A percentile compares a stretch with the other conserved stretches of the same genome.
These are phyloP conservation scores for Knufia fluminis DNA, from an alignment of 2,329 filamentous ascomycete genomes.

Conservation along the genomic window DNA sequence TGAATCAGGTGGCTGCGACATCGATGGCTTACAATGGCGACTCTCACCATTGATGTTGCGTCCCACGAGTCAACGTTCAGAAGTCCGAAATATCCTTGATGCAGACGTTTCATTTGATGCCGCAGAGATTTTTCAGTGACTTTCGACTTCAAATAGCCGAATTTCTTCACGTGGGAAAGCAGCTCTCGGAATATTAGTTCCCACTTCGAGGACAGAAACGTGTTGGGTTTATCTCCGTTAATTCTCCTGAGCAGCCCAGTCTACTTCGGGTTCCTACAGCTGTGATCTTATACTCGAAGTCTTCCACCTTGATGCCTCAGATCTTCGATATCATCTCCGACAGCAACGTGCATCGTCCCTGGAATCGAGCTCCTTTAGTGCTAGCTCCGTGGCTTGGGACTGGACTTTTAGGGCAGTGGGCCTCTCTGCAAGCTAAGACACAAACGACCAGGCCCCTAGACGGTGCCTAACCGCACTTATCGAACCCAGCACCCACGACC, in stretches of 20 bases:
- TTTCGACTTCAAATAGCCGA: constrained; percentile 1
- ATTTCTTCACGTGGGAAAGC: constrained; percentile 3
- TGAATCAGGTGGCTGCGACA: neutral
- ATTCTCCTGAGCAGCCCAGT: constrained; percentile 1
- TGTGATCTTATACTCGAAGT: neutral
- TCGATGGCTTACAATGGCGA: neutral
- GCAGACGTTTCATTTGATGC: constrained; percentile 7
- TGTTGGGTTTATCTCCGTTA: neutral
- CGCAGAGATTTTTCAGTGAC: constrained; percentile 3
- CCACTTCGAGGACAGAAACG: neutral
- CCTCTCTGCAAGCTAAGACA: constrained; percentile 2
- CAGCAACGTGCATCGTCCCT: neutral
- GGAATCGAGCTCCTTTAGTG: neutral
- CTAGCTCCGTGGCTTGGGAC: constrained; percentile 7
- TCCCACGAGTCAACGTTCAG: constrained; percentile 5
- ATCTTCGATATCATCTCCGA: neutral
- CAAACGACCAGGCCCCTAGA: constrained; percentile 4
- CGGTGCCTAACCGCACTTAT: constrained; percentile 7
- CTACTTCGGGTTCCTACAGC: neutral
- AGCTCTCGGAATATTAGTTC: constrained; percentile 5
- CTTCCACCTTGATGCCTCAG: constrained; percentile 2
- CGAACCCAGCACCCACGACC: constrained; percentile 8
- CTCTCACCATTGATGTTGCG: constrained; percentile 2
- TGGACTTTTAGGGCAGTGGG: neutral
- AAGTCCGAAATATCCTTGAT: neutral